Base-by-base conservation (phyloP, 2,329 filamentous ascomycete genomes). In the Phialocephala sp. region DNA sequence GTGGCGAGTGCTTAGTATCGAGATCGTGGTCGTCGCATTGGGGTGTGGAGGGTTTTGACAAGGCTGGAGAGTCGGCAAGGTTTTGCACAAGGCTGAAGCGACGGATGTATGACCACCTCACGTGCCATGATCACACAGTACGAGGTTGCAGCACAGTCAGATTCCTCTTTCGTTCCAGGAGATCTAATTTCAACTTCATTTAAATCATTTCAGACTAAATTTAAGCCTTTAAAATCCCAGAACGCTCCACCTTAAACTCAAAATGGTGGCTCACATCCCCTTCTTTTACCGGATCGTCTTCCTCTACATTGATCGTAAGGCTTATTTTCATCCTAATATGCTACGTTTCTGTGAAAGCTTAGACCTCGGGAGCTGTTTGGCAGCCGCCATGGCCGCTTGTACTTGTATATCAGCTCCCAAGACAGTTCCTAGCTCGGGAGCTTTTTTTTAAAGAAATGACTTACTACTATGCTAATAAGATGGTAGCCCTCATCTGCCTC, bases 221-320 rank as follows among this genome's bases (percentile, higher is more conserved):
- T 11, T 12, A 14, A 1, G 1, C n/a, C 50, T 54, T 6, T 14
- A 35, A n/a, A 5, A 11, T 32, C 11, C 11, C 50, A 32, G 27
- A 27, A n/a, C 12, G 4, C 22, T 18, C 50, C 27, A 9, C 32
- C 27, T 32, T 2, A 14, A 35, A 15, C 27, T 32, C 50, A 54
- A 27, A 32, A 54, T 54, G 50, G 24, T 63, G 56, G 18, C 60
- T 22, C 50, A 60, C 5, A 68, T 68, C 12, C 66, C 66, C n/a
- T 11, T 62, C 20, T 62, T 65, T 36, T 69, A 69, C 54, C 62
- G 63, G 18, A 36, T 69, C 60, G 63, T 69, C 58, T 69, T 69
- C 58, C 62, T 67, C 22, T 66, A 66, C 39, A 58, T 69, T 58
- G 67, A 69, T 56, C 67, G 27, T 32, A 6, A 32, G 27, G 27